A percentile compares a stretch with the other conserved stretches of the same genome.
phyloP scores from a whole-genome alignment of 495 filamentous ascomycete species.

The Trichoderma orchidacearum region DNA sequence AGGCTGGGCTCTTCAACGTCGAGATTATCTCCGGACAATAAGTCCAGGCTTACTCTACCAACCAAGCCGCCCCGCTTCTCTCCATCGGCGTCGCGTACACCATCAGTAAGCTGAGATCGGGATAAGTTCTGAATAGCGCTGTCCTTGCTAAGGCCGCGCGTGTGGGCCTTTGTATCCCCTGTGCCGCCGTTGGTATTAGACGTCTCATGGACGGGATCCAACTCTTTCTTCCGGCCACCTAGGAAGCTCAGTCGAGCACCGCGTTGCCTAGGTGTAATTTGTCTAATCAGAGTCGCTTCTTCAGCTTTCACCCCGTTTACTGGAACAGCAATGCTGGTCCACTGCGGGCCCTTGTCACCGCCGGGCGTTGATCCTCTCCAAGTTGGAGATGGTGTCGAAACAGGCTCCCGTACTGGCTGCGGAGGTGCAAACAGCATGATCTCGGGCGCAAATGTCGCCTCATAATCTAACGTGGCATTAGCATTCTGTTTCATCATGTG shows the following conservation, averaged over 20 bases:
- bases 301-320: slow-evolving; percentile 21
- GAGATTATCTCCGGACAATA: not conserved
- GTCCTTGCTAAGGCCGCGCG: slow-evolving; percentile 16
- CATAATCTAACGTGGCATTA: slow-evolving; percentile 27
- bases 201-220: not conserved
- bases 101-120: slow-evolving; percentile 3
- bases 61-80: slow-evolving; percentile 13
- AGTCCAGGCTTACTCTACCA: slow-evolving; percentile 16
- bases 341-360: slow-evolving; percentile 8
- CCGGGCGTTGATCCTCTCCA: slow-evolving; percentile 16
- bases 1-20: not conserved
- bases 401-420: slow-evolving; percentile 15
- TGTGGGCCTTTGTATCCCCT: slow-evolving; percentile 8
- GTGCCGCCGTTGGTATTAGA: slow-evolving; percentile 15
- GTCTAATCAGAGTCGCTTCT: slow-evolving; percentile 22
- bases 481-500: not conserved
- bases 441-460: slow-evolving; percentile 48
- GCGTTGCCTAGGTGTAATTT: slow-evolving; percentile 24
- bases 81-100: slow-evolving; percentile 9
- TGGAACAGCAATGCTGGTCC: slow-evolving; percentile 9
- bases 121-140: slow-evolving; percentile 5
- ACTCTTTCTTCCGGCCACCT: slow-evolving; percentile 26
- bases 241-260: slow-evolving; percentile 36
- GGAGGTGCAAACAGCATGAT: slow-evolving; percentile 38
- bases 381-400: slow-evolving; percentile 23